These are phyloP conservation scores for Darksidea phi DNA, from an alignment of 495 filamentous ascomycete species.

Conservation along the genomic window DNA sequence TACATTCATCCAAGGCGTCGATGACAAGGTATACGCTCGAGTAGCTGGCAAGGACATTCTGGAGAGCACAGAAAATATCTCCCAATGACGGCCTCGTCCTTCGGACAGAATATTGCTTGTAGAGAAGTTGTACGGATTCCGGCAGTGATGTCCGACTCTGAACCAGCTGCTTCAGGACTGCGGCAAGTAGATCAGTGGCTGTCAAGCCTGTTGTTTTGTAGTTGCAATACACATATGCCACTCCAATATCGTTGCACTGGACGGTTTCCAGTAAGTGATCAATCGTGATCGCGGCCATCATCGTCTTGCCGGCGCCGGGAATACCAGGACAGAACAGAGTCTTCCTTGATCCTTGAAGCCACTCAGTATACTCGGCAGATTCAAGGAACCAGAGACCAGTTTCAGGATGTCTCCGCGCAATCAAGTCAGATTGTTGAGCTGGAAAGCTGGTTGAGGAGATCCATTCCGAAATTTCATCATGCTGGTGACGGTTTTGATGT, in stretches of 20 bases:
- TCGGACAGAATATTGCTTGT: slow-evolving; percentile 5
- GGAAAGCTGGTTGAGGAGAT: slow-evolving; percentile 12
- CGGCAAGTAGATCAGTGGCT: slow-evolving; percentile 43
- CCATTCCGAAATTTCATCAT: slow-evolving; percentile 16
- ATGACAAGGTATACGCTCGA: slow-evolving; percentile 46
- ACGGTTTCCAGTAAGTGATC: slow-evolving; percentile 31
- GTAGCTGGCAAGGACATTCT: slow-evolving; percentile 32
- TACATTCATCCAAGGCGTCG: slow-evolving; percentile 51
- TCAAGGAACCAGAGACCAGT: background rate
- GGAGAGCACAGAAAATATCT: slow-evolving; percentile 31
- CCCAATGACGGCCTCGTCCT: slow-evolving; percentile 9
- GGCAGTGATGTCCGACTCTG: slow-evolving; percentile 32
- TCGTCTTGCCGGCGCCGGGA: slow-evolving; percentile 38
- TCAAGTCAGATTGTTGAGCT: slow-evolving; percentile 40
- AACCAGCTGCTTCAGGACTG: slow-evolving; percentile 46
- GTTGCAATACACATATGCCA: slow-evolving; percentile 49
- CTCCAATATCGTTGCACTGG: slow-evolving; percentile 27
- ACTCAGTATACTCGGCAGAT: slow-evolving; percentile 29
- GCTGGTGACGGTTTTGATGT: background rate
- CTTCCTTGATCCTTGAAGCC: slow-evolving; percentile 32
- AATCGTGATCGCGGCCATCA: slow-evolving; percentile 35
- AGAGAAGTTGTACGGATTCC: background rate
- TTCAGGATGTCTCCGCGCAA: slow-evolving; percentile 4
- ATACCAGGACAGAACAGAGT: slow-evolving; percentile 45
- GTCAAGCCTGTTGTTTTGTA: slow-evolving; percentile 43